Evolutionary conservation across 1,284 basidiomycete genomes (phyloP).

Genomic region (Trichosporon sp.): DNA sequence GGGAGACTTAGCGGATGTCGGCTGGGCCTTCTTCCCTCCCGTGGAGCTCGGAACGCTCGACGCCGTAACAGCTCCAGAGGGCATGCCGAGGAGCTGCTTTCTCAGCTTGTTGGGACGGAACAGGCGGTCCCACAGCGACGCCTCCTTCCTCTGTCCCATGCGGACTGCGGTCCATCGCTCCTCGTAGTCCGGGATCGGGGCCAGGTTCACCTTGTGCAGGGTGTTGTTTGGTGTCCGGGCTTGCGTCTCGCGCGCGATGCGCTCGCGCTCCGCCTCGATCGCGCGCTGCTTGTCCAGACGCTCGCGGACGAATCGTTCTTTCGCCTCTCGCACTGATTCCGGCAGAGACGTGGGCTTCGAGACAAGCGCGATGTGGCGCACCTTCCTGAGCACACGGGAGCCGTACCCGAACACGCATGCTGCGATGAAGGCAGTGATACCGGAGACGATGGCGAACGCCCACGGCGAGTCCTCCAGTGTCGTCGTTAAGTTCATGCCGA

Average conservation of each 20-base stretch:
- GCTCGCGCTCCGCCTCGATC: slow-evolving; percentile 23
- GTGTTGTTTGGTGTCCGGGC: not conserved
- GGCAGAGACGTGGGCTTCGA: slow-evolving; percentile 24
- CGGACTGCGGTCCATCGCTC: slow-evolving; percentile 29
- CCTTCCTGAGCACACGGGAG: slow-evolving; percentile 45
- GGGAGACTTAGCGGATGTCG: not conserved
- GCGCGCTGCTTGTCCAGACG: slow-evolving; percentile 23
- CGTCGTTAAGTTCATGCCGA: slow-evolving; percentile 85
- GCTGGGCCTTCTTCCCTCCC: not conserved
- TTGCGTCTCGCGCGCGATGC: not conserved
- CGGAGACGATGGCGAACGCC: slow-evolving; percentile 55
- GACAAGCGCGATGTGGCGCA: slow-evolving; percentile 51
- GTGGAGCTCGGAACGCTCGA: not conserved
- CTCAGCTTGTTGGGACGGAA: slow-evolving; percentile 29
- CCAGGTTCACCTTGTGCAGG: slow-evolving; percentile 1
- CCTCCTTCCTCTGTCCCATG: slow-evolving; percentile 19
- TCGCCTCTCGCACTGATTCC: slow-evolving; percentile 29
- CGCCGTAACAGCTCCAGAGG: not conserved
- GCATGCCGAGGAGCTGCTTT: slow-evolving; percentile 28
- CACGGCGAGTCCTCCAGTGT: slow-evolving; percentile 53
- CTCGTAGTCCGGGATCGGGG: slow-evolving; percentile 31
- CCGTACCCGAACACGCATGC: slow-evolving; percentile 50
- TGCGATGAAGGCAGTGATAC: slow-evolving; percentile 46
- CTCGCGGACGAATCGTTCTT: slow-evolving; percentile 31
- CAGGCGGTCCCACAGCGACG: slow-evolving; percentile 30